Conservation (phyloP, 148 eudicot species). For the Rhododendron kiyosumense region DNA sequence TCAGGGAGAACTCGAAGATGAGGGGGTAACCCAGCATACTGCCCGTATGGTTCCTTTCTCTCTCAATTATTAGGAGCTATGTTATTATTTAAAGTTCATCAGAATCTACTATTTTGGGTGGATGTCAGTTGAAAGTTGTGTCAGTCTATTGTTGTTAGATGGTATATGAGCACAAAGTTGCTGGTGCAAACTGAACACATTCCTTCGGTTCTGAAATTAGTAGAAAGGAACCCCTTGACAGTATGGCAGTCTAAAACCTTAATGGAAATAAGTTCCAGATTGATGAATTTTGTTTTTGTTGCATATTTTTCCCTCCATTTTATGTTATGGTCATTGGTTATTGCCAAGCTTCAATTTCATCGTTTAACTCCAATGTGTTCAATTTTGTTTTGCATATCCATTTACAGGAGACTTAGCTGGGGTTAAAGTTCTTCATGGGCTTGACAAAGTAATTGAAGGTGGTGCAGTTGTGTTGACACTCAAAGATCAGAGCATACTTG, state of each 20-base stretch:
- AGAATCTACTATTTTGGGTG: neutral
- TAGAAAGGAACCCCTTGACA: neutral
- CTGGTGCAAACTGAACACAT: neutral
- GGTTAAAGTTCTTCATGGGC: slow-evolving; percentile 89
- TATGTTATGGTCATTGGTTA: neutral
- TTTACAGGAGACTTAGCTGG: slow-evolving; percentile 65
- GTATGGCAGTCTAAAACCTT: neutral
- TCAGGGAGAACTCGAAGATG: slow-evolving; percentile 62
- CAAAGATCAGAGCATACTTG: slow-evolving; percentile 94
- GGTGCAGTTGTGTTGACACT: slow-evolving; percentile 97
- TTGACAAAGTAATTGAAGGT: slow-evolving; percentile 95
- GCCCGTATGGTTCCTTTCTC: slow-evolving; percentile 26
- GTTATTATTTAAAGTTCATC: neutral
- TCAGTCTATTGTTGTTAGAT: neutral
- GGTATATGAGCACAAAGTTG: neutral
- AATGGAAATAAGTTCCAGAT: neutral
- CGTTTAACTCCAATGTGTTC: neutral
- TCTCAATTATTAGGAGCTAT: neutral
- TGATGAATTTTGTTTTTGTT: neutral
- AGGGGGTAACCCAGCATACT: slow-evolving; percentile 25
- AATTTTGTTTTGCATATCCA: slow-evolving; percentile 7
- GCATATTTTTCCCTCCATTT: too few relatives aligned
- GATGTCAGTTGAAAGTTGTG: neutral
- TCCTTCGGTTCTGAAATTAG: neutral
- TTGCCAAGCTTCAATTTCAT: neutral